Percentiles rank a stretch among this genome's conserved stretches.
phyloP scores from a whole-genome alignment of 768 basidiomycete species.

The Fomitopsis pulvina region DNA sequence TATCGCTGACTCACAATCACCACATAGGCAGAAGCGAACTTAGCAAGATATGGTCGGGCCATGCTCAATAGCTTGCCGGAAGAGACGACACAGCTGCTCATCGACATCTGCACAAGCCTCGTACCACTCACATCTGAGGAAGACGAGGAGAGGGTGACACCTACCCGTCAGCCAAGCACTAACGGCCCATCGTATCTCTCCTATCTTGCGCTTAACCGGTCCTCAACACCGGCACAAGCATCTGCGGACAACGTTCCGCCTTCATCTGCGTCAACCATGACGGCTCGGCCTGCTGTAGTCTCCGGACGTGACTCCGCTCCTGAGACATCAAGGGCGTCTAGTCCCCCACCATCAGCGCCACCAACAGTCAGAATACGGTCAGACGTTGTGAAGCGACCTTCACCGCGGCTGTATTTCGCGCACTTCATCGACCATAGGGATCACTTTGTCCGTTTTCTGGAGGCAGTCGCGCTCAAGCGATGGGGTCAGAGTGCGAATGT shows the following conservation, averaged over 20 bases:
- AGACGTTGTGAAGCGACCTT: slow-evolving; percentile 48
- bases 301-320: slow-evolving; percentile 32
- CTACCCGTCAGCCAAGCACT: slow-evolving; percentile 22
- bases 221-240: slow-evolving; percentile 27
- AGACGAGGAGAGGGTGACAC: slow-evolving; percentile 25
- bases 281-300: slow-evolving; percentile 4
- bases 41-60: slow-evolving; percentile 83
- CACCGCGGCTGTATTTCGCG: slow-evolving; percentile 84
- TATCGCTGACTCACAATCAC: neutral
- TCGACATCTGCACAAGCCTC: slow-evolving; percentile 81
- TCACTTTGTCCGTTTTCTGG: slow-evolving; percentile 82
- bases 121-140: slow-evolving; percentile 38
- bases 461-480: slow-evolving; percentile 70
- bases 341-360: slow-evolving; percentile 20
- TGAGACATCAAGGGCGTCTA: slow-evolving; percentile 19
- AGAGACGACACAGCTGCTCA: slow-evolving; percentile 85
- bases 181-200: slow-evolving; percentile 64
- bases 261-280: slow-evolving; percentile 12
- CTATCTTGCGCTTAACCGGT: slow-evolving; percentile 67
- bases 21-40: slow-evolving; percentile 77
- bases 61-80: slow-evolving; percentile 78
- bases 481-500: slow-evolving; percentile 72
- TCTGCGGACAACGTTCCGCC: slow-evolving; percentile 10
- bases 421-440: slow-evolving; percentile 88
- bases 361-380: slow-evolving; percentile 18